These are phyloP conservation scores for Geranium brycei DNA, from an alignment of 345 rosid species.

Conservation along the genomic window DNA sequence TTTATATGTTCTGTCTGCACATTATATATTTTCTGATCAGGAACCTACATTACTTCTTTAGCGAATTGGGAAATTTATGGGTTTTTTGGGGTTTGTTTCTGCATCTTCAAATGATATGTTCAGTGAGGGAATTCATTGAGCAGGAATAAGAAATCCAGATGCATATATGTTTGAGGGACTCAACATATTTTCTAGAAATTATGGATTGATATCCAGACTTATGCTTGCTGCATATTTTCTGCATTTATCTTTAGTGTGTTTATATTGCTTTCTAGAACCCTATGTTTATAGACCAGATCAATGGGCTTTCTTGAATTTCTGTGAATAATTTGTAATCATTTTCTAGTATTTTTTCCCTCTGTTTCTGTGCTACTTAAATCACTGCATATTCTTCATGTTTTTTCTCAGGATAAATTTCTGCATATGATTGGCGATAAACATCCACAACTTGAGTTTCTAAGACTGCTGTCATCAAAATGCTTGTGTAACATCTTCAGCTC, in stretches of 20 bases:
- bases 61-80: too few relatives aligned
- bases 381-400: conserved; percentile 1
- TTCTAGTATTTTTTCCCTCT: not conserved
- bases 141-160: not conserved
- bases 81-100: too few relatives aligned
- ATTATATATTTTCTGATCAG: too few relatives aligned
- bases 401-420: conserved; percentile 60
- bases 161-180: not conserved
- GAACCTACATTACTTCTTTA: too few relatives aligned
- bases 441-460: conserved; percentile 54
- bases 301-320: not conserved
- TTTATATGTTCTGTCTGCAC: not conserved
- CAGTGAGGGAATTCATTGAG: not conserved
- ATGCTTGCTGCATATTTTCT: not conserved
- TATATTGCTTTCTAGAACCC: not conserved
- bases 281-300: not conserved
- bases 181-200: not conserved
- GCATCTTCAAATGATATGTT: too few relatives aligned
- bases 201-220: not conserved
- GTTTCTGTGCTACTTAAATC: conserved; percentile 1
- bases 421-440: conserved; percentile 53
- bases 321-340: not conserved
- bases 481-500: conserved; percentile 53
- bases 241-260: not conserved
- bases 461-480: conserved; percentile 57